These are phyloP conservation scores for Aspergillus diversus DNA, from an alignment of 495 filamentous ascomycete species.

Conservation along the genomic window DNA sequence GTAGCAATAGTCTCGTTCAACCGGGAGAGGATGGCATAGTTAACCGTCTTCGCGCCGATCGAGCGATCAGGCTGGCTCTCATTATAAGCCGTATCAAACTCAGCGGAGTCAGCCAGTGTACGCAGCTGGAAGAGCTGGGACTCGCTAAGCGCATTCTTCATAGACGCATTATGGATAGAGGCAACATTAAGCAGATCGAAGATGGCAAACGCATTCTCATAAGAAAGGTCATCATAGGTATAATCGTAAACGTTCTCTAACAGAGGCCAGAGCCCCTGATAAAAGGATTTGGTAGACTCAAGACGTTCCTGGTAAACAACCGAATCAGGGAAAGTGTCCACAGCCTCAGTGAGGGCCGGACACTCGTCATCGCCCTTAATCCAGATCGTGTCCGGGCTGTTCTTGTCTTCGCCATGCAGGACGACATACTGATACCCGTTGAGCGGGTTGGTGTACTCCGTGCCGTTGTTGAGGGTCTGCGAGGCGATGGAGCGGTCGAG, in stretches of 20 bases:
- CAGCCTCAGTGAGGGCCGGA: neutral
- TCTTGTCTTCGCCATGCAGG: slow-evolving; percentile 45
- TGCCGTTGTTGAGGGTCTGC: slow-evolving; percentile 54
- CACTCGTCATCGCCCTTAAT: slow-evolving; percentile 43
- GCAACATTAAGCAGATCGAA: slow-evolving; percentile 52
- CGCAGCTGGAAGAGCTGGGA: slow-evolving; percentile 37
- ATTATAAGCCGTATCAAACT: slow-evolving; percentile 28
- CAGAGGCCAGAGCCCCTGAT: slow-evolving; percentile 58
- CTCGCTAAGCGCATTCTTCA: slow-evolving; percentile 26
- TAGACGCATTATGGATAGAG: slow-evolving; percentile 46
- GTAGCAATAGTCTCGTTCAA: slow-evolving; percentile 48
- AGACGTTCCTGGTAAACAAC: slow-evolving; percentile 54
- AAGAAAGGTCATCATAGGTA: slow-evolving; percentile 47
- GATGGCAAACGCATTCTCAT: slow-evolving; percentile 68
- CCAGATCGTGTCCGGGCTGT: slow-evolving; percentile 50
- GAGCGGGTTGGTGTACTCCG: slow-evolving; percentile 47
- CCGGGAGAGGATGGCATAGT: slow-evolving; percentile 38
- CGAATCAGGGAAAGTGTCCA: slow-evolving; percentile 51
- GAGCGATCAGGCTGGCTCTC: slow-evolving; percentile 35
- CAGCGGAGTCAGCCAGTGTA: slow-evolving; percentile 31
- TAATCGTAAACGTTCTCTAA: slow-evolving; percentile 56
- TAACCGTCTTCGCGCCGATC: slow-evolving; percentile 30
- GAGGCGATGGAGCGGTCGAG: slow-evolving; percentile 17
- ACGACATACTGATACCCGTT: slow-evolving; percentile 56
- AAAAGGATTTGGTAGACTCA: slow-evolving; percentile 57